These are phyloP conservation scores for Aspergillus bombycis DNA, from an alignment of 2,329 filamentous ascomycete genomes.

Conservation along the genomic window DNA sequence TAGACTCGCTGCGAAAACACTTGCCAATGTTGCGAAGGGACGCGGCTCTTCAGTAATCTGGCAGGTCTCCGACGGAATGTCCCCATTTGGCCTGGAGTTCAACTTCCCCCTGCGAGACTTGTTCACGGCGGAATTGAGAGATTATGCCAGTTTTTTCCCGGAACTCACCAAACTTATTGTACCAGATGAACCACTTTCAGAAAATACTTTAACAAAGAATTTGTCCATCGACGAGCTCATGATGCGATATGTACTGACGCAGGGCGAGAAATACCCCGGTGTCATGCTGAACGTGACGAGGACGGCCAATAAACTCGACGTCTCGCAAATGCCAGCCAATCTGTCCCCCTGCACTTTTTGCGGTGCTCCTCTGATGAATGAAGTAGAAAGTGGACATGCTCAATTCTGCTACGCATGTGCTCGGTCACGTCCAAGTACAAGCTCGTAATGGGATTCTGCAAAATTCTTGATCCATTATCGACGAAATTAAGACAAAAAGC, in stretches of 20 bases:
- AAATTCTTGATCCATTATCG: not conserved
- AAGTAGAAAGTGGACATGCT: constrained; percentile 56
- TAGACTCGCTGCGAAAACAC: constrained; percentile 79
- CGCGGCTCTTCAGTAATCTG: constrained; percentile 82
- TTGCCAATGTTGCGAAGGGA: constrained; percentile 88
- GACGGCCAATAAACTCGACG: constrained; percentile 79
- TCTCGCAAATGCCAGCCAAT: constrained; percentile 36
- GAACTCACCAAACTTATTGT: constrained; percentile 55
- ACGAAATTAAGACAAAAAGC: constrained; percentile 8
- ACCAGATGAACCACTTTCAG: constrained; percentile 41
- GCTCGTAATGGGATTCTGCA: constrained; percentile 23
- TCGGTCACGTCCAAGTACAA: constrained; percentile 40
- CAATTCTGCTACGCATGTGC: constrained; percentile 49
- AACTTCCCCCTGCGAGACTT: constrained; percentile 85
- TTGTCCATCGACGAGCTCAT: constrained; percentile 91
- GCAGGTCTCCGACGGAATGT: constrained; percentile 75
- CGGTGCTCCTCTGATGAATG: constrained; percentile 65
- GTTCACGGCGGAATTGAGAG: constrained; percentile 75
- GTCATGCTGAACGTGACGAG: constrained; percentile 95
- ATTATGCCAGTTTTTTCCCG: constrained; percentile 62
- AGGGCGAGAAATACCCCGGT: constrained; percentile 83
- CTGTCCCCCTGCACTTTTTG: constrained; percentile 66
- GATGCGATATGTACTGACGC: constrained; percentile 81
- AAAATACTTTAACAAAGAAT: constrained; percentile 51
- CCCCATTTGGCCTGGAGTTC: constrained; percentile 61